Evolutionary conservation across 1,284 basidiomycete species (phyloP).

Genomic region (Pseudozyma sp.): DNA sequence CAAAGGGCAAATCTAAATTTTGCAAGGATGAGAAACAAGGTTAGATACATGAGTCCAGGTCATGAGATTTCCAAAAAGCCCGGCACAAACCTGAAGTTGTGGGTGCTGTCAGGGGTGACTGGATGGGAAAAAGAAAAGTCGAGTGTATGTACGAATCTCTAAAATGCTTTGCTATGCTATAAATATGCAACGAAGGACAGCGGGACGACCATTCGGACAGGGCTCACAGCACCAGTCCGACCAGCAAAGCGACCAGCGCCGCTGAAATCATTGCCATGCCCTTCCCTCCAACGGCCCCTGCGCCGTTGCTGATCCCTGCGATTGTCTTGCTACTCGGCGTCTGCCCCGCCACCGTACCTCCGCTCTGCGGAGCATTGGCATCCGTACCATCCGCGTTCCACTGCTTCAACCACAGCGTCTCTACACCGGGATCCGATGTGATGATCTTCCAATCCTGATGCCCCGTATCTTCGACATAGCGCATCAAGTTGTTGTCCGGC

Average conservation of each 20-base stretch:
- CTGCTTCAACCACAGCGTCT: constrained; percentile 53
- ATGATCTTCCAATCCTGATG: constrained; percentile 59
- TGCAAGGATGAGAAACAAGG: no score
- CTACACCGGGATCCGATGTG: constrained; percentile 52
- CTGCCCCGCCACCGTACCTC: constrained; percentile 15
- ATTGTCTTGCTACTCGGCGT: constrained; percentile 13
- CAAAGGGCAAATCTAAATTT: no score
- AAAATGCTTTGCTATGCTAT: no score
- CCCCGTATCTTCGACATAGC: constrained; percentile 35
- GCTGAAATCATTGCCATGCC: background rate
- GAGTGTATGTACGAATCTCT: no score
- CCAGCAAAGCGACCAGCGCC: constrained; percentile 5
- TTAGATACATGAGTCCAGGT: no score
- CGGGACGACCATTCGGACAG: background rate
- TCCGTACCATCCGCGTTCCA: constrained; percentile 44
- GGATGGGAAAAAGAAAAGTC: no score
- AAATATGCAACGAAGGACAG: background rate
- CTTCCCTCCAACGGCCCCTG: background rate
- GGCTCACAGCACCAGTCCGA: background rate
- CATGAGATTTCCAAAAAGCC: no score
- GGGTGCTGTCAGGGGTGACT: no score
- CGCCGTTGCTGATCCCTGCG: background rate
- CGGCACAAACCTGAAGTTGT: no score
- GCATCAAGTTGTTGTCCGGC: constrained; percentile 38
- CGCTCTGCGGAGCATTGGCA: constrained; percentile 20